Evolutionary conservation across 768 basidiomycete genomes (phyloP), one percentile per base, ranked within the genome.

Genomic region (Botryobasidium botryosum): DNA sequence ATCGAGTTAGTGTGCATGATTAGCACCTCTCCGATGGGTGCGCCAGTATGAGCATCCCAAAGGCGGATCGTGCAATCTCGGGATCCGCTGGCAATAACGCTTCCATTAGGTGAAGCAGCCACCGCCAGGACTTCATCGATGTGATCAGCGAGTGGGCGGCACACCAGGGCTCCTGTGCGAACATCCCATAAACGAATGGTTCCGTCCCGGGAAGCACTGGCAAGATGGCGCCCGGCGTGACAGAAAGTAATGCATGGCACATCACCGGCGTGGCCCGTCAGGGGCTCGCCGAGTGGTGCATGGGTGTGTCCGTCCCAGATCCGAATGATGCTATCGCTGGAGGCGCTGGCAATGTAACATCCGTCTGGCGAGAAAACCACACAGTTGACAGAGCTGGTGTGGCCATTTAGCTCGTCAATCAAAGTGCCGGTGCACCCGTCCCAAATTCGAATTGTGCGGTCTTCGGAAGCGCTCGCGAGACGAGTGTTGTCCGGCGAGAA

Each of bases 101-200:
- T 58, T 5, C 66, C 64, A 48, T 65, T 64, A 6, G 67, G 64
- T 6, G 63, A 61, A 56, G 23, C n/a, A 18, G n/a, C 5, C 13
- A 37, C 36, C 17, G 17, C 17, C 23, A n/a, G 17, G 36, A 37
- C 36, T 21, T n/a, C 17, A 21, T n/a, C 36, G 36, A 21, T 6
- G n/a, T 37, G 36, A n/a, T 21, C 6, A n/a, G 17, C n/a, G 17
- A 37, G 8, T 21, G 5, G 17, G 17, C n/a, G 6, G 17, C 36
- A n/a, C 8, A 37, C 36, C n/a, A n/a, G n/a, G n/a, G 35, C 13
- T 6, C 36, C 36, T 18, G 36, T 37, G 17, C 6, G 17, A 21
- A n/a, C 5, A 33, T 33, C 32, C 29, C 31, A 35, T 4, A 36
- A 21, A 7, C 21, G 32, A 25, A 35, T 31, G 12, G 31, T 44